Percentiles rank a stretch among this genome's conserved stretches.
Evolutionary conservation across 1,284 basidiomycete genomes (phyloP).

Genomic region (Phenoliferia sp.): DNA sequence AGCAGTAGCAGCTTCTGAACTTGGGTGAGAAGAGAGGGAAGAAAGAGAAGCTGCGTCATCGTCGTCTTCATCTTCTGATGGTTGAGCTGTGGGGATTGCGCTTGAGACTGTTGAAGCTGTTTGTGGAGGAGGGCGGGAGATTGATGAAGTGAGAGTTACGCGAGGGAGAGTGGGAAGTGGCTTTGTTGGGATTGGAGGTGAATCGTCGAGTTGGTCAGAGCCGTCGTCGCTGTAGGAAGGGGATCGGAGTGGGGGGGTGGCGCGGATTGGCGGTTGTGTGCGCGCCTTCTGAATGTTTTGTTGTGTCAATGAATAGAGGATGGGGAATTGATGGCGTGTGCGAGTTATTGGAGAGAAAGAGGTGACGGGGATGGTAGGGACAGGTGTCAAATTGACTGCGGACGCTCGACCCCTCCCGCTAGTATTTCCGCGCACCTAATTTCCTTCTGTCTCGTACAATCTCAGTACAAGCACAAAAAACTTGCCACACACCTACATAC

Average conservation of each 20-base stretch:
- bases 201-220: slow-evolving; percentile 18
- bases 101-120: background rate
- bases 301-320: no score
- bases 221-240: slow-evolving; percentile 1
- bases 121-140: background rate
- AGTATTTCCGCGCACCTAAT: no score
- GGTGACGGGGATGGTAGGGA: no score
- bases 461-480: no score
- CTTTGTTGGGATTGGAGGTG: background rate
- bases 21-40: background rate
- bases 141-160: background rate
- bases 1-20: background rate
- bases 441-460: no score
- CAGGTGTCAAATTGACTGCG: no score
- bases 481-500: no score
- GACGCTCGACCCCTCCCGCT: no score
- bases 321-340: no score
- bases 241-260: slow-evolving; percentile 14
- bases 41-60: background rate
- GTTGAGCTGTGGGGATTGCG: background rate
- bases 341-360: no score
- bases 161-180: background rate
- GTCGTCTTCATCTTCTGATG: background rate
- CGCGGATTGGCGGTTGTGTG: slow-evolving; percentile 21
- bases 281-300: no score